phyloP scores from a whole-genome alignment of 305 asterid species.

The Rubia balearica region DNA sequence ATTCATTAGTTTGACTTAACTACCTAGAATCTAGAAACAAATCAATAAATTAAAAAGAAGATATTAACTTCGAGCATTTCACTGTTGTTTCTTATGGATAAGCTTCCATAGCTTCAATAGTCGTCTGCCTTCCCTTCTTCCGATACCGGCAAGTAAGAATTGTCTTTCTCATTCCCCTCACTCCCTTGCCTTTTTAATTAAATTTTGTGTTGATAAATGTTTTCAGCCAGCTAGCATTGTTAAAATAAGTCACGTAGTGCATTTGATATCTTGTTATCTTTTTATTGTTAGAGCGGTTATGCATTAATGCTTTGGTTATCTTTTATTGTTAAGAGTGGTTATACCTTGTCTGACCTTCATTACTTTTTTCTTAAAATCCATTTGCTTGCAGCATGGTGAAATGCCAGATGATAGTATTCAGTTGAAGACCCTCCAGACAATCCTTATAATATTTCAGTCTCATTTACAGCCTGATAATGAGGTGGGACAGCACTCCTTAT shows the following conservation, averaged over 20 bases:
- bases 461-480: constrained; percentile 85
- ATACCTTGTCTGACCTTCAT: constrained; percentile 12
- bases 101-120: no score
- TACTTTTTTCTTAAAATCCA: constrained; percentile 10
- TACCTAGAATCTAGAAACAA: no score
- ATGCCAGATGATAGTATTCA: constrained; percentile 93
- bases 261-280: background rate
- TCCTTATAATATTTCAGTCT: constrained; percentile 85
- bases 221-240: background rate
- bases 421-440: constrained; percentile 90
- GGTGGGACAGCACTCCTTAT: constrained; percentile 37
- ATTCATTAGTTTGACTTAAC: no score
- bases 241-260: background rate
- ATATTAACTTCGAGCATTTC: no score
- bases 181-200: background rate
- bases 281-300: background rate
- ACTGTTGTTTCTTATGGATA: no score
- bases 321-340: background rate
- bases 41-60: no score
- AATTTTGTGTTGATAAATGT: background rate
- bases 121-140: no score
- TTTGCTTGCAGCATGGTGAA: constrained; percentile 70
- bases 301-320: background rate
- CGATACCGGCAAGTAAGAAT: no score
- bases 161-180: background rate